phyloP scores from a whole-genome alignment of 164 flowering plant species.

The Amborella trichopoda region DNA sequence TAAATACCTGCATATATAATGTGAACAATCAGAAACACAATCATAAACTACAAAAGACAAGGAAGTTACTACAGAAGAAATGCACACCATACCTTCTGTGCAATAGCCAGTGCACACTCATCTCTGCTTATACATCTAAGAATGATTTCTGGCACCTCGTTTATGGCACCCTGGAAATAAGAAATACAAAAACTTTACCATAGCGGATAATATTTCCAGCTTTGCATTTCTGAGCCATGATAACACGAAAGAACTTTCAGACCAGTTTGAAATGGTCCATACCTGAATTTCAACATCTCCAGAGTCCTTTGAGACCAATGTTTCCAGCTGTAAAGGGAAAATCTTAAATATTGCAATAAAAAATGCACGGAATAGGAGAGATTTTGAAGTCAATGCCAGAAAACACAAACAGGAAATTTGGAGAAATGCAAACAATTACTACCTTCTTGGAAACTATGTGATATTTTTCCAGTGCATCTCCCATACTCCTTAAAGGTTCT shows the following conservation, averaged over 20 bases:
- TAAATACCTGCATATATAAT: constrained; percentile 50
- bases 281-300: constrained; percentile 87
- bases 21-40: neutral
- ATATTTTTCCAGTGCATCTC: constrained; percentile 86
- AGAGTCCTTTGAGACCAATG: constrained; percentile 37
- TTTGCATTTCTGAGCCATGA: neutral
- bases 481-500: constrained; percentile 57
- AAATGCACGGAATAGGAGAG: too few species aligned
- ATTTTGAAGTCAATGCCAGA: neutral
- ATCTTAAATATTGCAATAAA: too few species aligned
- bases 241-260: neutral
- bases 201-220: neutral
- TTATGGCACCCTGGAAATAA: constrained; percentile 41
- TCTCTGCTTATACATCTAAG: constrained; percentile 80
- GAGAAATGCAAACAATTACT: neutral
- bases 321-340: constrained; percentile 53
- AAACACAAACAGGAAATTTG: neutral
- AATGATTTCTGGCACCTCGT: constrained; percentile 85
- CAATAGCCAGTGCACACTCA: constrained; percentile 94
- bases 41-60: neutral
- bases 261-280: constrained; percentile 3
- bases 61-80: neutral
- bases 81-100: constrained; percentile 61
- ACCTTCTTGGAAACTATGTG: constrained; percentile 76
- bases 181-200: neutral